These are phyloP conservation scores for Plasmodium inui DNA, from an alignment of 169 alveolate genomes.

Conservation along the genomic window DNA sequence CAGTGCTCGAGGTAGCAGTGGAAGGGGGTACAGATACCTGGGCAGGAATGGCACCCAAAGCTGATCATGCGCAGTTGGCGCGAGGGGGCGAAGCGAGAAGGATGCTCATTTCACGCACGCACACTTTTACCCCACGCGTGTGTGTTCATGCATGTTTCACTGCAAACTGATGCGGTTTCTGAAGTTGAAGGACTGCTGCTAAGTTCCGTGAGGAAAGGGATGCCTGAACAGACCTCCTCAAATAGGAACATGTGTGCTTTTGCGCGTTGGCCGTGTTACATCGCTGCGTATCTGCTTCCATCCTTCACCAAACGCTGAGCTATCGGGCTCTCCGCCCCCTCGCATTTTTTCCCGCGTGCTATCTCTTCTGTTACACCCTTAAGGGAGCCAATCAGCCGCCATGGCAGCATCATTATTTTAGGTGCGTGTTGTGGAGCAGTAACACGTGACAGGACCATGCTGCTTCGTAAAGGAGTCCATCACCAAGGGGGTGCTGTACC, in stretches of 20 bases:
- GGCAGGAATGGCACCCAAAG: neutral
- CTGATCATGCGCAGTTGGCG: neutral
- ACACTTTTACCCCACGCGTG: neutral
- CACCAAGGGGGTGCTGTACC: neutral
- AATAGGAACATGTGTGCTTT: neutral
- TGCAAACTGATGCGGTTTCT: neutral
- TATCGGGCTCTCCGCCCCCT: neutral
- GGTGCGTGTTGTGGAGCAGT: neutral
- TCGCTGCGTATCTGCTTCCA: neutral
- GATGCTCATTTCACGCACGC: neutral
- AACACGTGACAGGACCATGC: neutral
- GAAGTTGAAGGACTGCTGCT: neutral
- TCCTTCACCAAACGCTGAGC: neutral
- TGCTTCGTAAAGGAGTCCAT: neutral
- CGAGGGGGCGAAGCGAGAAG: neutral
- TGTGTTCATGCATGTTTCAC: neutral
- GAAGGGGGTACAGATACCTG: neutral
- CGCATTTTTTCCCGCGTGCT: neutral
- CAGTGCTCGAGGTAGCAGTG: neutral
- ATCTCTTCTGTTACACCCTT: neutral
- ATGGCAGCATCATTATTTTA: constrained; percentile 1
- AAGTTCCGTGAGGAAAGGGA: neutral
- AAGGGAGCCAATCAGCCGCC: neutral
- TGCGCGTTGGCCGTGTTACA: neutral
- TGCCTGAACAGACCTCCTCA: neutral